Evolutionary conservation across 176 grass and related monocot species (phyloP), one percentile per base, ranked within the genome.

Genomic region (Oryza brachyantha): DNA sequence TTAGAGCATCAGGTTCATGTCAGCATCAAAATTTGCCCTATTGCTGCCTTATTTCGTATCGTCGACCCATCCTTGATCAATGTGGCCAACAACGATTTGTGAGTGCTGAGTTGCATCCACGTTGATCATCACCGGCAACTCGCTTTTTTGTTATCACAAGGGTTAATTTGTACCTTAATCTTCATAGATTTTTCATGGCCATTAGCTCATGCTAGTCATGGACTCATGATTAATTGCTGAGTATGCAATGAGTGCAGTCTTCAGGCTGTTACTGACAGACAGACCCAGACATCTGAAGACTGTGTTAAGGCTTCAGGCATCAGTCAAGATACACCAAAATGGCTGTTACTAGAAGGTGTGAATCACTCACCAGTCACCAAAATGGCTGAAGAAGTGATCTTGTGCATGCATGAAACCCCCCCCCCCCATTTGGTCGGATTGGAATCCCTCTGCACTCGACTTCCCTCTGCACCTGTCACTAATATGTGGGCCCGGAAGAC

Each of bases 321-420:
- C 52, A 57, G 52, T 55, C 52, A 55, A 21, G 21, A 55, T 14
- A 43, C 14, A 3, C 12, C 14, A 5, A 50, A 3, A 14, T 21
- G n/a, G 3, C 48, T 57, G 52, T 57, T 10, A 24, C 52, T 55
- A 8, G 50, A 24, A 41, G 77, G 74, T 21, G 82, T 45, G 16
- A 5, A 48, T 12, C 29, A n/a, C 70, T 67, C 37, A 89, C 22
- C 77, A 64, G n/a, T n/a, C n/a, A n/a, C n/a, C n/a, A n/a, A n/a
- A 85, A 80, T 84, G 81, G 65, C 84, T 64, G 73, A 37, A 75
- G 68, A 68, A 45, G 70, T 28, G 52, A 22, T 57, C 46, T 3
- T 57, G 52, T 4, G 52, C n/a, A 57, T 57, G 52, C n/a, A 57
- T 57, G 46, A 52, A 52, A n/a, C n/a, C n/a, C n/a, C n/a, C n/a